These are phyloP conservation scores for Neurospora intermedia DNA, from an alignment of 495 filamentous ascomycete genomes.

Conservation along the genomic window DNA sequence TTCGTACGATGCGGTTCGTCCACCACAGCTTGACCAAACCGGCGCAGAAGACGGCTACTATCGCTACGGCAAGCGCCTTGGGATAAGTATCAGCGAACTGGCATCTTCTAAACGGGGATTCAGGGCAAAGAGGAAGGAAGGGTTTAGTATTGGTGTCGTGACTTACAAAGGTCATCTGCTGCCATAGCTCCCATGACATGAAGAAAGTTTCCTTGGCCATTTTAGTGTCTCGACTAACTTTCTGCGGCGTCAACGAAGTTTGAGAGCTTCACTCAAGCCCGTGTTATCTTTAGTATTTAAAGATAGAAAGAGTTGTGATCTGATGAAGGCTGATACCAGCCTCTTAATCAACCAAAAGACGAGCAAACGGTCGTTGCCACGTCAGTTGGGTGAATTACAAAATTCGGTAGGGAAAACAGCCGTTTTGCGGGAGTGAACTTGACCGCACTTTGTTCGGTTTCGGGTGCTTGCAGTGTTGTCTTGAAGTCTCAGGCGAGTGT, in stretches of 20 bases:
- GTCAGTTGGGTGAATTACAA: background rate
- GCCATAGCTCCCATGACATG: constrained; percentile 69
- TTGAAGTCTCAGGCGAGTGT: background rate
- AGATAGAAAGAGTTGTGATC: background rate
- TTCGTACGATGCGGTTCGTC: constrained; percentile 52
- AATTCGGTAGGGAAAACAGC: background rate
- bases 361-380: background rate
- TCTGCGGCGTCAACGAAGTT: background rate
- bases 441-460: background rate
- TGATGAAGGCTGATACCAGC: background rate
- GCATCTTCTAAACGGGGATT: background rate
- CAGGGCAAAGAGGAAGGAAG: background rate
- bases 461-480: background rate
- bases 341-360: background rate
- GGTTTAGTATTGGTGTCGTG: background rate
- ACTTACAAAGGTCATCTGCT: constrained; percentile 85
- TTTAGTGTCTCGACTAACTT: background rate
- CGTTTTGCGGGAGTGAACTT: background rate
- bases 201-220: constrained; percentile 50
- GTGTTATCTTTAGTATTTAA: background rate
- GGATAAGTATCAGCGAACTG: constrained; percentile 11
- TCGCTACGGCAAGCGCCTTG: constrained; percentile 37
- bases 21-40: constrained; percentile 50
- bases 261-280: background rate
- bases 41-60: constrained; percentile 39